phyloP scores from a whole-genome alignment of 805 yeast genomes.

The Priceomyces fermenticarens region DNA sequence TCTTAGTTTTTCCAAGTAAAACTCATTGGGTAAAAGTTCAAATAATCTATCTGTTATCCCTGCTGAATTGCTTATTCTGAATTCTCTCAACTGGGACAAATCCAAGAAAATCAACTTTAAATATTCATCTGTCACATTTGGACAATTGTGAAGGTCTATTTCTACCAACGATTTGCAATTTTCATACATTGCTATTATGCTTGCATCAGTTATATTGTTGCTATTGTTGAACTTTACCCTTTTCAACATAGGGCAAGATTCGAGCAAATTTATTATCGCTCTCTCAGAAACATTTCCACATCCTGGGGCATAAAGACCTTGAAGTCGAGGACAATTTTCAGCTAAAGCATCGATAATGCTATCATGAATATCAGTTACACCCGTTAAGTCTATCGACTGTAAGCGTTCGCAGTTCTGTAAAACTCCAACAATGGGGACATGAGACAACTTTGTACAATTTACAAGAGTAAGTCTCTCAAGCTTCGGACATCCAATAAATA shows the following conservation, averaged over 20 bases:
- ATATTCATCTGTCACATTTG: slow-evolving; percentile 65
- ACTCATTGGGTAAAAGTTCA: slow-evolving; percentile 45
- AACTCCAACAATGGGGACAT: slow-evolving; percentile 58
- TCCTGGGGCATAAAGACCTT: slow-evolving; percentile 87
- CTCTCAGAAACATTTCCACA: slow-evolving; percentile 68
- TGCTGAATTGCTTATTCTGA: slow-evolving; percentile 71
- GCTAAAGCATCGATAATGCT: slow-evolving; percentile 68
- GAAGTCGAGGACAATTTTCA: slow-evolving; percentile 66
- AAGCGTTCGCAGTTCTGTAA: slow-evolving; percentile 63
- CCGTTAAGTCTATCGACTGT: slow-evolving; percentile 86
- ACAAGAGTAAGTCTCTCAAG: slow-evolving; percentile 85
- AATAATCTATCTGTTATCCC: slow-evolving; percentile 70
- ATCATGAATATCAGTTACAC: slow-evolving; percentile 64
- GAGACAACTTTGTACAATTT: slow-evolving; percentile 66
- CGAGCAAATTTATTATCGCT: slow-evolving; percentile 58
- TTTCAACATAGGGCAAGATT: slow-evolving; percentile 69
- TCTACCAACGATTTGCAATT: slow-evolving; percentile 82
- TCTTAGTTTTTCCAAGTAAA: slow-evolving; percentile 63
- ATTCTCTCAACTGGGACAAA: slow-evolving; percentile 75
- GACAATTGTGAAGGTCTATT: slow-evolving; percentile 82
- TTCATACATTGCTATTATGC: slow-evolving; percentile 57
- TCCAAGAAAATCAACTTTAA: slow-evolving; percentile 55
- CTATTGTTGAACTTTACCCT: slow-evolving; percentile 81
- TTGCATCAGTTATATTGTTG: slow-evolving; percentile 58
- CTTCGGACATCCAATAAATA: slow-evolving; percentile 66